Conservation (phyloP, 108 stramenopile genomes). For the Aurantiochytrium sp. region DNA sequence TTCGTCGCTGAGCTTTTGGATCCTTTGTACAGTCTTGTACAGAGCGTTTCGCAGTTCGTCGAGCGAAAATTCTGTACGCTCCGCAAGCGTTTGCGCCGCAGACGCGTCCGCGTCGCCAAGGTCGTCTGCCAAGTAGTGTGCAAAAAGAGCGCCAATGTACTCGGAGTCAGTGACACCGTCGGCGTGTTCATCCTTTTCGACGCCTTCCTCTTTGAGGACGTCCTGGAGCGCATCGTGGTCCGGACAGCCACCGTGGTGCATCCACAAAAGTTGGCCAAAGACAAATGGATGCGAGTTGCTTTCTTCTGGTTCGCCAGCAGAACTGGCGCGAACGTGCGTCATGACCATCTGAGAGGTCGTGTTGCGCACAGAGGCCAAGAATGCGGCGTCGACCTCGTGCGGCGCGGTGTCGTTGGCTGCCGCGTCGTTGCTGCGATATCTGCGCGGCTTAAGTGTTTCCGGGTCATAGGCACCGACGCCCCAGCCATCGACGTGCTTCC, state of each 20-base stretch:
- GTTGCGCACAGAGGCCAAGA: not conserved
- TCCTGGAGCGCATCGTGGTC: not conserved
- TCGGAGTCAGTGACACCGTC: not conserved
- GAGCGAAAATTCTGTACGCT: not conserved
- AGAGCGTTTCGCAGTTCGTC: not conserved
- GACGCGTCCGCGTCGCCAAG: too few species aligned
- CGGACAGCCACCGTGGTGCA: slow-evolving; percentile 1
- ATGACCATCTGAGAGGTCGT: not conserved
- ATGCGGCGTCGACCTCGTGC: not conserved
- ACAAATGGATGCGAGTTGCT: not conserved
- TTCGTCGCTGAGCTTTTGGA: not conserved
- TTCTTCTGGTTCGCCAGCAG: not conserved
- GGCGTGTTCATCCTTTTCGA: not conserved
- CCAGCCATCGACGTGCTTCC: not conserved
- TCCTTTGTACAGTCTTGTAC: not conserved
- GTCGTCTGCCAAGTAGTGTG: not conserved
- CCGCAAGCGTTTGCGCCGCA: not conserved
- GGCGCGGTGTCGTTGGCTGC: not conserved
- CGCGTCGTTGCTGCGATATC: not conserved
- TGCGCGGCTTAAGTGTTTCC: not conserved
- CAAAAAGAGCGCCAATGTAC: not conserved
- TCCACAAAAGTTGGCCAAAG: not conserved
- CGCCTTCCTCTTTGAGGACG: not conserved
- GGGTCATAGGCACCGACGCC: not conserved
- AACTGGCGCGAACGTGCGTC: not conserved